Evolutionary conservation across 805 yeast species (phyloP), one percentile per base, ranked within the genome.

Genomic region (Candida koratica): DNA sequence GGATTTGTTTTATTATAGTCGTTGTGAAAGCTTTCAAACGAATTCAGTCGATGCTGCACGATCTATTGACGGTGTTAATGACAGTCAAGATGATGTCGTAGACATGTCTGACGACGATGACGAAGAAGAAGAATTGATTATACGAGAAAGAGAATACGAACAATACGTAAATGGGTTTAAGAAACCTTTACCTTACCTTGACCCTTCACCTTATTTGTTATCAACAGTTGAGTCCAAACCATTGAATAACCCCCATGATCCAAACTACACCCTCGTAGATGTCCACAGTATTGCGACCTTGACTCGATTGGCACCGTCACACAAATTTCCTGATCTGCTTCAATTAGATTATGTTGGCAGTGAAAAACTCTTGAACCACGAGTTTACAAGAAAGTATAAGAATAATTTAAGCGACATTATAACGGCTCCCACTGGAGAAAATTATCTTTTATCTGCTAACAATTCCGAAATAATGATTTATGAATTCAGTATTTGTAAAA

Each of bases 361-460:
- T 3, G 39, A 39, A 7, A 46, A 41, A 18, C 38, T 64, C 15
- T 17, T 25, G 8, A 46, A 46, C 5, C 39, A 60, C 10, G 55
- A 51, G 9, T 42, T 42, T 11, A 56, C 64, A 2, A 50, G 66
- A 32, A 58, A 55, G 41, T 70, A 59, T 45, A 71, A 71, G 42
- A 69, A 69, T 34, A 71, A 71, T 45, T 38, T 68, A 5, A 38
- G 64, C 5, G 37, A 51, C 26, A 32, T 52, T 27, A 41, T 67
- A 4, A 32, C 46, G 11, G 47, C 45, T 23, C 6, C 23, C 2
- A n/a, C 18, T 4, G 27, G 32, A 7, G 40, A 49, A 8, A 54
- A 53, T 22, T 51, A 41, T 37, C 39, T 64, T n/a, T 52, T 70
- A 6, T 44, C 54, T 12, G 67, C 61, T 4, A 44, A 53, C 11